Conservation (phyloP, 805 yeast genomes). For the Ogataea dorogensis region DNA sequence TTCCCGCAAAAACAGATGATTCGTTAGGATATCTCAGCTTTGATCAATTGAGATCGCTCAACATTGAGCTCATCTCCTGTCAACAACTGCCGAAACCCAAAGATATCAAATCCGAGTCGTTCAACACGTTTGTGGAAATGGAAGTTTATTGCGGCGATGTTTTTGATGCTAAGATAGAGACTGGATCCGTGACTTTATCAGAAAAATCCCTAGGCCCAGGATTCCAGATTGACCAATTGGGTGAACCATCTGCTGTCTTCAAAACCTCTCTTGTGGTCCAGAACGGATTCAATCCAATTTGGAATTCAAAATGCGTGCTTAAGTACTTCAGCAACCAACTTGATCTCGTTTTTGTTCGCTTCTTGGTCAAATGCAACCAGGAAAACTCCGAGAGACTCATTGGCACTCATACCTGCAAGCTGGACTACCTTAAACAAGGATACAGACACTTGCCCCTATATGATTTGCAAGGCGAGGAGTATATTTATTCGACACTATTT, state of each 20-base stretch:
- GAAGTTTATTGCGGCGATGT: slow-evolving; percentile 52
- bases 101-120: slow-evolving; percentile 42
- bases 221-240: slow-evolving; percentile 2
- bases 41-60: slow-evolving; percentile 21
- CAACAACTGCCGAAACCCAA: slow-evolving; percentile 79
- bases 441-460: slow-evolving; percentile 78
- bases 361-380: slow-evolving; percentile 41
- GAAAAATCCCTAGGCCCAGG: neutral
- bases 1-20: slow-evolving; percentile 17
- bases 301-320: slow-evolving; percentile 61
- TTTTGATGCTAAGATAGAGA: slow-evolving; percentile 12
- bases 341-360: slow-evolving; percentile 55
- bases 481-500: slow-evolving; percentile 50
- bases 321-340: slow-evolving; percentile 35
- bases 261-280: slow-evolving; percentile 42
- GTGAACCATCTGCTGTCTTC: slow-evolving; percentile 25
- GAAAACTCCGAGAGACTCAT: slow-evolving; percentile 32
- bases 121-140: slow-evolving; percentile 62
- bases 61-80: slow-evolving; percentile 65
- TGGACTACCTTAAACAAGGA: slow-evolving; percentile 69
- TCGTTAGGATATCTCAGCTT: slow-evolving; percentile 22
- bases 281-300: slow-evolving; percentile 86
- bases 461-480: slow-evolving; percentile 78
- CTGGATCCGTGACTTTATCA: slow-evolving; percentile 13
- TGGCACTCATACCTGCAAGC: slow-evolving; percentile 61